A percentile compares a stretch with the other conserved stretches of the same genome.
Evolutionary conservation across 202 grass and related monocot genomes (phyloP).

Genomic region (Digitaria exilis): DNA sequence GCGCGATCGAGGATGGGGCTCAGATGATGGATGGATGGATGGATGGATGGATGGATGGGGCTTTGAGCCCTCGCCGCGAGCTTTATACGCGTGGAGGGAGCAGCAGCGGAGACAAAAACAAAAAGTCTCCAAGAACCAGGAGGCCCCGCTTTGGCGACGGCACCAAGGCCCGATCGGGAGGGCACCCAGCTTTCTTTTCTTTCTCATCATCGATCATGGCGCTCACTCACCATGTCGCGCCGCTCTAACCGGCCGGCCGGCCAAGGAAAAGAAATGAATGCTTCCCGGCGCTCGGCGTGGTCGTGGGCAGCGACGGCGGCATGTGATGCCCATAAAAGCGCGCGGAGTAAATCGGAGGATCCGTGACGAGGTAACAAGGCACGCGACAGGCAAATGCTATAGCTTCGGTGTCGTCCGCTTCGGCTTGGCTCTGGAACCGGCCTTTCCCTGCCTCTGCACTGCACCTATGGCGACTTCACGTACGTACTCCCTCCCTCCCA

Average conservation of each 20-base stretch:
- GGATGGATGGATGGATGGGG: too few species aligned
- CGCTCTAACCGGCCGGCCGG: too few species aligned
- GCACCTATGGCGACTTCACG: too few species aligned
- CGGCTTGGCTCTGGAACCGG: background rate
- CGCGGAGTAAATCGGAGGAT: background rate
- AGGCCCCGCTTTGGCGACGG: conserved; percentile 38
- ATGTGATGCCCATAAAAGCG: conserved; percentile 30
- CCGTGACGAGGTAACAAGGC: background rate
- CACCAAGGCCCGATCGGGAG: conserved; percentile 7
- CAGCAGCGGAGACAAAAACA: background rate
- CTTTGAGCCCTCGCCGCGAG: background rate
- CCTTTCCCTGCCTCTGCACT: too few species aligned
- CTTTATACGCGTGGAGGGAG: conserved; percentile 21
- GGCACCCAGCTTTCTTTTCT: background rate
- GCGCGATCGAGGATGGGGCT: background rate
- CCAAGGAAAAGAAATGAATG: background rate
- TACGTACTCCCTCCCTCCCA: too few species aligned
- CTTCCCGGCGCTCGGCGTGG: background rate
- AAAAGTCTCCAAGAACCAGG: too few species aligned
- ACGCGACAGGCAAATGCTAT: too few species aligned
- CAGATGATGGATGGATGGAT: too few species aligned
- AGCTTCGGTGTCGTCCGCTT: background rate
- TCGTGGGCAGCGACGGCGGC: conserved; percentile 2
- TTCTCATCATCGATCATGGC: too few species aligned
- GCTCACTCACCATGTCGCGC: background rate